Conservation (phyloP, 495 filamentous ascomycete species). For the Glonium stellatum region DNA sequence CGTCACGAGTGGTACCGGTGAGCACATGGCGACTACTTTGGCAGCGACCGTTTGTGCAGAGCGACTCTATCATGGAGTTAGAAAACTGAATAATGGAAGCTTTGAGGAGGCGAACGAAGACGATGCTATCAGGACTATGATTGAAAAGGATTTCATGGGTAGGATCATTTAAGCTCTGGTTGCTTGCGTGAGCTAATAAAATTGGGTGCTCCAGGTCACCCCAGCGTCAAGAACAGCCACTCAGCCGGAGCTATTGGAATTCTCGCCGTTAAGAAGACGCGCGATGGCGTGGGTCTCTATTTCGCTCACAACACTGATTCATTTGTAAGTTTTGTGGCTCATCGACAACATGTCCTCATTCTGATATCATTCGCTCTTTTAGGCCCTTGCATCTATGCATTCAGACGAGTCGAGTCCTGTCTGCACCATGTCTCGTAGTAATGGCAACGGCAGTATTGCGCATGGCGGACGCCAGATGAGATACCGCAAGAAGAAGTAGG, state of each 20-base stretch:
- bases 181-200: background rate
- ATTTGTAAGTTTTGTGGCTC: conserved; percentile 45
- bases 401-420: conserved; percentile 61
- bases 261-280: conserved; percentile 72
- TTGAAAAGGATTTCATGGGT: conserved; percentile 74
- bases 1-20: conserved; percentile 88
- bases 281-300: conserved; percentile 63
- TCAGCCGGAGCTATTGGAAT: conserved; percentile 75
- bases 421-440: conserved; percentile 74
- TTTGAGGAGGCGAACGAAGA: conserved; percentile 64
- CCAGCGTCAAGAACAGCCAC: conserved; percentile 63
- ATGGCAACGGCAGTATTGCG: conserved; percentile 32
- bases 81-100: conserved; percentile 50
- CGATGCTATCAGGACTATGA: conserved; percentile 60
- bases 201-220: conserved; percentile 47
- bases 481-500: conserved; percentile 17
- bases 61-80: conserved; percentile 61
- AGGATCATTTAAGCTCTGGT: conserved; percentile 21
- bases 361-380: conserved; percentile 27
- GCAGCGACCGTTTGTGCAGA: conserved; percentile 73
- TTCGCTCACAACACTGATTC: conserved; percentile 93
- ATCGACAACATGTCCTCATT: background rate
- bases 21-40: conserved; percentile 91
- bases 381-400: conserved; percentile 76
- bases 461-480: conserved; percentile 36